Evolutionary conservation across 345 rosid species (phyloP), one percentile per base, ranked within the genome.

Genomic region (Laguncularia racemosa): DNA sequence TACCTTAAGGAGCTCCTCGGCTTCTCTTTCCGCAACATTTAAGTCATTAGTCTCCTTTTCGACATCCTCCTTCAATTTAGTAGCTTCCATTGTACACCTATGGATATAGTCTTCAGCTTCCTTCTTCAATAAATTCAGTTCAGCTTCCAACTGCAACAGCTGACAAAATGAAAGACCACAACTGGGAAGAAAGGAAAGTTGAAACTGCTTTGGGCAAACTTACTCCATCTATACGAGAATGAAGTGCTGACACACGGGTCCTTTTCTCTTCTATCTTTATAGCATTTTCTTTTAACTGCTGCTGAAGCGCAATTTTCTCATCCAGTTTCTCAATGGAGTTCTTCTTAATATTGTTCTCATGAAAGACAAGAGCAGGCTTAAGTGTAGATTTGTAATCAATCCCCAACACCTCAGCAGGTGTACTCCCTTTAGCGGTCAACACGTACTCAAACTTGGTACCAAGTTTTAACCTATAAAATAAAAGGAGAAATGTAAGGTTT

Each of bases 381-480:
- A 89, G 68, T 20, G 65, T 62, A 21, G 76, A 69, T 61, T 84
- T 92, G 68, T 86, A 80, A 63, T 86, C 97, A 55, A 89, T 59
- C 40, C 98, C 96, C 86, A 86, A 76, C 44, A 92, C 84, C 68
- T 84, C 86, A 59, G 75, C 73, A 61, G 84, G 81, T 10, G 72
- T 65, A 57, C 80, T 66, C 13, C 91, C 98, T 20, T 73, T 76
- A 48, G 77, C 75, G 44, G 83, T 84, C 62, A 84, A 52, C 26
- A 17, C 60, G 17, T 78, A 89, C 73, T 83, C 89, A 68, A 81
- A 68, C 50, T 53, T 68, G 44, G 65, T 64, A 23, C 72, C 80
- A 55, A 90, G 71, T 78, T 91, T 87, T 64, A 82, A 60, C 71
- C 96, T 82, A 63, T 52, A 64, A 51, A 47, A 53, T 49, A 6